A percentile compares a stretch with the other conserved stretches of the same genome.
Evolutionary conservation across 192 early-diverging fungal genomes (phyloP).

Genomic region (Entomortierella parvispora): DNA sequence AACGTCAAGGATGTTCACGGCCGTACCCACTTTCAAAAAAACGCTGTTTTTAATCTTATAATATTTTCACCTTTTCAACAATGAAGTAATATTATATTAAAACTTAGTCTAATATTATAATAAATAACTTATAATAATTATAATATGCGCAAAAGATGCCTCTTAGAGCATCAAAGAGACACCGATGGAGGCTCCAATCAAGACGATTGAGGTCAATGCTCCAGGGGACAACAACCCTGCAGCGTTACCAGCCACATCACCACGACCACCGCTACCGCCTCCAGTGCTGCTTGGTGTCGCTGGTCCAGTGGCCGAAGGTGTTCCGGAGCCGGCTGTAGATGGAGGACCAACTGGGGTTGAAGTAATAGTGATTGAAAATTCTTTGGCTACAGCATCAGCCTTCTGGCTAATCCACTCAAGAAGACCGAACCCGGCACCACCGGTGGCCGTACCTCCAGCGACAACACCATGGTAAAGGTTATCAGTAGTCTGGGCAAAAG

Average conservation of each 20-base stretch:
- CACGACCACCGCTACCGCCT: neutral
- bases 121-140: too few relatives aligned
- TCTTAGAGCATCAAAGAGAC: neutral
- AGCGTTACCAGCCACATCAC: neutral
- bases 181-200: neutral
- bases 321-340: neutral
- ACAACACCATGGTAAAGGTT: constrained; percentile 42
- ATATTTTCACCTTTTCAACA: too few relatives aligned
- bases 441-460: constrained; percentile 18
- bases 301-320: neutral
- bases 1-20: too few relatives aligned
- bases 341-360: constrained; percentile 25
- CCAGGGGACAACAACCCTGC: neutral
- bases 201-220: neutral
- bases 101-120: too few relatives aligned
- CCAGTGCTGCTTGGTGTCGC: neutral
- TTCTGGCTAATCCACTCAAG: constrained; percentile 56
- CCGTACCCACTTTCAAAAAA: too few relatives aligned
- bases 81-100: too few relatives aligned
- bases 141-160: too few relatives aligned
- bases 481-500: constrained; percentile 36
- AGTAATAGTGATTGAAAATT: constrained; percentile 33
- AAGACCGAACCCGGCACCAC: constrained; percentile 54
- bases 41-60: too few relatives aligned
- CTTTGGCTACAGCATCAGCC: constrained; percentile 43